Percentiles rank a stretch among this genome's conserved stretches.
Conservation (phyloP, 2,329 filamentous ascomycete genomes). For the Ophiosphaerella korrae region DNA sequence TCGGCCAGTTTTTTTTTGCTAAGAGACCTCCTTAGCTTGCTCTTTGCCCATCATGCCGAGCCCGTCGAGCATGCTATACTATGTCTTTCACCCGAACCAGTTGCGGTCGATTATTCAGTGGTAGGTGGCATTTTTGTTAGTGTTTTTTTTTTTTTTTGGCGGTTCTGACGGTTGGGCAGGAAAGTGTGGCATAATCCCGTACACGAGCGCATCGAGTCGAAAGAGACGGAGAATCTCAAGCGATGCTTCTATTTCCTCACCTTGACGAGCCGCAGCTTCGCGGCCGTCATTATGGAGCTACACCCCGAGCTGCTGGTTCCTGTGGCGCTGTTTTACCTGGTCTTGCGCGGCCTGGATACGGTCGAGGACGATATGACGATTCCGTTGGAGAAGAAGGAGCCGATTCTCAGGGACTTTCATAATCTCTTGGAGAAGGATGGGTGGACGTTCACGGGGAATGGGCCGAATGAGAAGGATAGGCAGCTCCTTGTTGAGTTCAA, state of each 20-base stretch:
- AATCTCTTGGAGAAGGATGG: slow-evolving; percentile 78
- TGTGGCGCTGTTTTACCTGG: slow-evolving; percentile 88
- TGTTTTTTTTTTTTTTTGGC: too few relatives aligned
- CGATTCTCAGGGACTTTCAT: slow-evolving; percentile 82
- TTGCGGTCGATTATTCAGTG: slow-evolving; percentile 87
- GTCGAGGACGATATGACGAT: slow-evolving; percentile 99
- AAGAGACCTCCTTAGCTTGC: slow-evolving; percentile 14
- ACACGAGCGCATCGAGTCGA: slow-evolving; percentile 76
- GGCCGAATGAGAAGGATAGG: slow-evolving; percentile 90
- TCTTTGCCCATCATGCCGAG: slow-evolving; percentile 39
- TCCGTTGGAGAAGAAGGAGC: slow-evolving; percentile 78
- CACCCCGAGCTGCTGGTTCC: slow-evolving; percentile 92
- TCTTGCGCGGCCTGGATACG: slow-evolving; percentile 92
- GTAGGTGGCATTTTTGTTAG: slow-evolving; percentile 52
- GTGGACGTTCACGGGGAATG: slow-evolving; percentile 87
- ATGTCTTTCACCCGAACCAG: slow-evolving; percentile 74
- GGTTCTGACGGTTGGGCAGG: slow-evolving; percentile 58
- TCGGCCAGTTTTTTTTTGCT: slow-evolving; percentile 2
- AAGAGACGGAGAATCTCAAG: slow-evolving; percentile 74
- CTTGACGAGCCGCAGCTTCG: slow-evolving; percentile 89
- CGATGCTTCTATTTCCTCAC: slow-evolving; percentile 87
- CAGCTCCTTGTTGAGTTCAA: slow-evolving; percentile 93
- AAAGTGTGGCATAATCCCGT: slow-evolving; percentile 97
- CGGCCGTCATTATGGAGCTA: slow-evolving; percentile 91
- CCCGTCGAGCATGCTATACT: slow-evolving; percentile 67